Conservation (phyloP, 2,329 filamentous ascomycete genomes). For the Aspergillus aculeatus region DNA sequence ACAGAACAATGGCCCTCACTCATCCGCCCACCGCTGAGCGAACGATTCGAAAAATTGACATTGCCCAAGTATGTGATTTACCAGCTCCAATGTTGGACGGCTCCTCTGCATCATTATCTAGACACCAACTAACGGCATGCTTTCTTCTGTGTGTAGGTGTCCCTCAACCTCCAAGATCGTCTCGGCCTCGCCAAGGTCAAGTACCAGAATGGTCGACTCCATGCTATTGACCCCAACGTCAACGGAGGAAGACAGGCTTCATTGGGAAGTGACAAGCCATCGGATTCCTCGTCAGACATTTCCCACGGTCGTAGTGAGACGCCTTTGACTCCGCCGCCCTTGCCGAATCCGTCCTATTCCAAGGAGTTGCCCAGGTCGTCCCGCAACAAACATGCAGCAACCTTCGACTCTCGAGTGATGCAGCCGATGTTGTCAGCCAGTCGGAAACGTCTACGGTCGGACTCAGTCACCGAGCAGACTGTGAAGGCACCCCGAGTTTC, state of each 20-base stretch:
- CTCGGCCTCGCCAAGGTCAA: slow-evolving; percentile 96
- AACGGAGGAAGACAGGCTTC: slow-evolving; percentile 68
- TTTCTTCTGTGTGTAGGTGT: slow-evolving; percentile 64
- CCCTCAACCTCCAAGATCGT: slow-evolving; percentile 85
- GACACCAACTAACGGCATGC: slow-evolving; percentile 19
- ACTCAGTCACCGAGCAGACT: slow-evolving; percentile 53
- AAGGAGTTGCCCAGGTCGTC: slow-evolving; percentile 68
- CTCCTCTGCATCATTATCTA: background rate
- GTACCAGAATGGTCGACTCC: slow-evolving; percentile 92
- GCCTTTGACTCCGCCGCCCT: slow-evolving; percentile 74
- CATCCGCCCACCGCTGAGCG: slow-evolving; percentile 37
- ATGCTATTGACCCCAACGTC: slow-evolving; percentile 71
- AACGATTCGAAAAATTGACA: slow-evolving; percentile 43
- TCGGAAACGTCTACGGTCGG: slow-evolving; percentile 71
- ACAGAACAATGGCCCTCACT: slow-evolving; percentile 32
- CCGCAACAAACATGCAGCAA: slow-evolving; percentile 45
- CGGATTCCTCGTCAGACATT: slow-evolving; percentile 81
- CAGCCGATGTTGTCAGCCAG: slow-evolving; percentile 50
- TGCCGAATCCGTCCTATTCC: slow-evolving; percentile 80
- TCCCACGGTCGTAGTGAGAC: slow-evolving; percentile 59
- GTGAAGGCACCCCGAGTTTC: slow-evolving; percentile 61
- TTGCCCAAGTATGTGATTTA: slow-evolving; percentile 37
- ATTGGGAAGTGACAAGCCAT: slow-evolving; percentile 69
- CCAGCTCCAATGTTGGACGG: background rate
- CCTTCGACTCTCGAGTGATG: slow-evolving; percentile 44